These are phyloP conservation scores for Erythrophleum ivorense DNA, from an alignment of 331 rosid genomes.

Conservation along the genomic window DNA sequence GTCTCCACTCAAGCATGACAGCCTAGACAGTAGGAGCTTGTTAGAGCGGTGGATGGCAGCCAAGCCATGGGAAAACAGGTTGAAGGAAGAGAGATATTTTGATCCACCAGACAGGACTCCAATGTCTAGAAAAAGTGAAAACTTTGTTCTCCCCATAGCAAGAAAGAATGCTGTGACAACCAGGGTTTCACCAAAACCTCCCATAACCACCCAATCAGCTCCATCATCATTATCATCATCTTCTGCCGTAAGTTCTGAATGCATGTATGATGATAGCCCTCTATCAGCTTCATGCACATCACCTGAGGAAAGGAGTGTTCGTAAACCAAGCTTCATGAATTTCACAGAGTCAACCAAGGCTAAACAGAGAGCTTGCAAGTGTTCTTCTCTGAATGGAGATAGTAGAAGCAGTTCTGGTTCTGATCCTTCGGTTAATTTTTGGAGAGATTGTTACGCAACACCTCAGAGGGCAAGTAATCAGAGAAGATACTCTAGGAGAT, in stretches of 20 bases:
- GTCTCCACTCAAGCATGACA: slow-evolving; percentile 51
- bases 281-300: slow-evolving; percentile 58
- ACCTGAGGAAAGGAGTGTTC: slow-evolving; percentile 44
- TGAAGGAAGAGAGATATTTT: slow-evolving; percentile 50
- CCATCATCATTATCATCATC: slow-evolving; percentile 53
- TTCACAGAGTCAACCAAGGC: slow-evolving; percentile 73
- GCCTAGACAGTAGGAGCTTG: slow-evolving; percentile 47
- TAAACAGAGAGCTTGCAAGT: slow-evolving; percentile 55
- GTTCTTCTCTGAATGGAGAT: slow-evolving; percentile 58
- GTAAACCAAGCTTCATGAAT: slow-evolving; percentile 70
- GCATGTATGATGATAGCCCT: slow-evolving; percentile 59
- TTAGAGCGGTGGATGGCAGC: slow-evolving; percentile 81
- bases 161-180: slow-evolving; percentile 72
- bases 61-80: slow-evolving; percentile 81
- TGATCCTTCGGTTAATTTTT: slow-evolving; percentile 53
- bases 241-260: slow-evolving; percentile 71
- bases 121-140: slow-evolving; percentile 54
- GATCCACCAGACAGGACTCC: slow-evolving; percentile 57
- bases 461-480: slow-evolving; percentile 53
- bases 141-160: slow-evolving; percentile 38
- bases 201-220: slow-evolving; percentile 44
- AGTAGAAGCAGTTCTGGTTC: slow-evolving; percentile 60
- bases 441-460: slow-evolving; percentile 59
- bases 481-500: slow-evolving; percentile 41
- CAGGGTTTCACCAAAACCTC: slow-evolving; percentile 60